These are phyloP conservation scores for Cunninghamia lanceolata DNA, from an alignment of 75 land plant species.

Conservation along the genomic window DNA sequence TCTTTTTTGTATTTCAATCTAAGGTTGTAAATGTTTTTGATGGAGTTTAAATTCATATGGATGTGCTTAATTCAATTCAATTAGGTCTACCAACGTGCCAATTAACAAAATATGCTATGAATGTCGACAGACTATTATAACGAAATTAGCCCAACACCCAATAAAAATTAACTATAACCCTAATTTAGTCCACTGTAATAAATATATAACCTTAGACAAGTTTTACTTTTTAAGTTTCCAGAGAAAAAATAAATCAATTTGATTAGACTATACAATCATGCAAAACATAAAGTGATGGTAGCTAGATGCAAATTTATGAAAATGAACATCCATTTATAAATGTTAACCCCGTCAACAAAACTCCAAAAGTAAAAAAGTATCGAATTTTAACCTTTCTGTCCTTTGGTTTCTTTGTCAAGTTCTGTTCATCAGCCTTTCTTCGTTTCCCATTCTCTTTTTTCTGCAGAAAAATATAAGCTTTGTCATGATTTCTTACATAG, in stretches of 20 bases:
- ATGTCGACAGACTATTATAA: neutral
- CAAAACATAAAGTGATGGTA: neutral
- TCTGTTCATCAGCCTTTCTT: conserved; percentile 59
- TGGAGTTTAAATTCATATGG: too few relatives aligned
- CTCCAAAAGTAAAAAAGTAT: neutral
- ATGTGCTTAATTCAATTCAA: neutral
- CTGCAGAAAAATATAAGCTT: conserved; percentile 21
- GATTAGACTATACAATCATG: neutral
- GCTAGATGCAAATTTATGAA: neutral
- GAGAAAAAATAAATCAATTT: neutral
- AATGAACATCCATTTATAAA: neutral
- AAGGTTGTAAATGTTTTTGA: neutral
- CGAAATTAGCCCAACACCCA: neutral
- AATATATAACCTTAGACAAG: neutral
- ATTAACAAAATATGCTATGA: neutral
- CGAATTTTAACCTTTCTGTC: conserved; percentile 49
- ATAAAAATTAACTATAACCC: neutral
- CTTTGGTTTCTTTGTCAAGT: conserved; percentile 47
- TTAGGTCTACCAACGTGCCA: neutral
- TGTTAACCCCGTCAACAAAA: neutral
- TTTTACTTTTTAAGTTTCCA: neutral
- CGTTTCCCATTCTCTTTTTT: conserved; percentile 64
- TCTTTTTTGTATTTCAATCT: too few relatives aligned
- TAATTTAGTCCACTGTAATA: neutral
- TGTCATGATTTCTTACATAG: neutral